Evolutionary conservation across 345 rosid genomes (phyloP), one percentile per base, ranked within the genome.

Genomic region (Acer saccharum): DNA sequence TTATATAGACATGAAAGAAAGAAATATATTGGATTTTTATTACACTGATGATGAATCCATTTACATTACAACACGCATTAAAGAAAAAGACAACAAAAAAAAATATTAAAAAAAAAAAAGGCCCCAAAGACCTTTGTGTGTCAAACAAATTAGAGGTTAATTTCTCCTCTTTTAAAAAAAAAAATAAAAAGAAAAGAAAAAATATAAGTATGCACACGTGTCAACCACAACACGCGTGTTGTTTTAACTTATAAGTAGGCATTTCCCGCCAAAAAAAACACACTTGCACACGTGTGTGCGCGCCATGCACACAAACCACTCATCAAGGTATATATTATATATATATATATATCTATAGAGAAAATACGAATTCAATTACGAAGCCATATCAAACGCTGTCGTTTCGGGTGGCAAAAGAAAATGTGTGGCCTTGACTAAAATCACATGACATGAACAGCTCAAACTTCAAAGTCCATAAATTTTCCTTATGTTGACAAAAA

Each of bases 81-180:
- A 54, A 54, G 12, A 18, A 52, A 78, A 58, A 83, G 83, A 88
- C 76, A 14, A 50, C 1, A 7, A 52, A 52, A 2, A 29, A 29
- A 2, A 29, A 29, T 0, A 29, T 0, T 0, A 29, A 29, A 29
- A 29, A 29, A 29, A 29, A 78, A 58, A 83, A 84, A 88, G 91
- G 87, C 94, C 91, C 89, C 82, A 86, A 85, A 86, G 82, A 87
- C 89, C 77, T 85, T 69, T 39, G 65, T 81, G 41, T 81, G 43
- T 7, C 69, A 65, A 79, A 69, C 69, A 65, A 79, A 69, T 35
- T 35, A 35, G 86, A 83, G 79, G 83, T 48, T 80, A 29, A 46
- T 48, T 71, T 75, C 69, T 68, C 81, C 78, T 73, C 78, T 10
- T 23, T 48, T n/a, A n/a, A n/a, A 17, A 32, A 21, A 54, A 75